These are phyloP conservation scores for Straminergon stramineum DNA, from an alignment of 225 moss, liverwort and hornwort species.

Conservation along the genomic window DNA sequence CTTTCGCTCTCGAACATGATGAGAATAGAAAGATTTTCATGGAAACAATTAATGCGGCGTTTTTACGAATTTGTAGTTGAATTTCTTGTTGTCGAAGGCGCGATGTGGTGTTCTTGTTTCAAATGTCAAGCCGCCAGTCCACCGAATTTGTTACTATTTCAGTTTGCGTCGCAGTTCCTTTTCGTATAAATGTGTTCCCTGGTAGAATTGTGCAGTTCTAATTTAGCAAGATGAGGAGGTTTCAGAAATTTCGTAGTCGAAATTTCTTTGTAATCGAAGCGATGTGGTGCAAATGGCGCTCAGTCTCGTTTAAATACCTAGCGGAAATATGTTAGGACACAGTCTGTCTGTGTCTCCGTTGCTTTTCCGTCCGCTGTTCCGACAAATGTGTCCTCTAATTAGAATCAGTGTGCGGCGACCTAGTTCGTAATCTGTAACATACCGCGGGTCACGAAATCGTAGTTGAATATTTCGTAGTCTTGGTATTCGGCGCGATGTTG, in stretches of 20 bases:
- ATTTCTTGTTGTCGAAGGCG: background rate
- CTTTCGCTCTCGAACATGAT: background rate
- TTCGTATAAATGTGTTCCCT: background rate
- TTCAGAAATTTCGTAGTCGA: background rate
- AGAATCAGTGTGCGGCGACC: background rate
- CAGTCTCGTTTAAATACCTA: background rate
- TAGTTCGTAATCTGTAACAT: background rate
- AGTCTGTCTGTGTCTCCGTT: background rate
- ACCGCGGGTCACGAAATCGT: background rate
- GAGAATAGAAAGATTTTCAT: background rate
- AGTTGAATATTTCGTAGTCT: background rate
- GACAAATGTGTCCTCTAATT: background rate
- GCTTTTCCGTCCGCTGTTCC: background rate
- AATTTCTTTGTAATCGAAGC: background rate
- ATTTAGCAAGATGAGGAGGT: background rate
- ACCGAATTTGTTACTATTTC: background rate
- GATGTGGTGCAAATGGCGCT: background rate
- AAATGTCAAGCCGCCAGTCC: background rate
- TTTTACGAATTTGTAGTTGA: background rate
- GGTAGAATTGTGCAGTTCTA: no score
- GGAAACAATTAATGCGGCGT: background rate
- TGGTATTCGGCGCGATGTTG: background rate
- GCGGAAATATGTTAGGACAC: background rate
- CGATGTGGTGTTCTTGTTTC: background rate
- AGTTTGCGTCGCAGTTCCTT: background rate